These are phyloP conservation scores for Sporothrix protearum DNA, from an alignment of 2,329 filamentous ascomycete genomes.

Conservation along the genomic window DNA sequence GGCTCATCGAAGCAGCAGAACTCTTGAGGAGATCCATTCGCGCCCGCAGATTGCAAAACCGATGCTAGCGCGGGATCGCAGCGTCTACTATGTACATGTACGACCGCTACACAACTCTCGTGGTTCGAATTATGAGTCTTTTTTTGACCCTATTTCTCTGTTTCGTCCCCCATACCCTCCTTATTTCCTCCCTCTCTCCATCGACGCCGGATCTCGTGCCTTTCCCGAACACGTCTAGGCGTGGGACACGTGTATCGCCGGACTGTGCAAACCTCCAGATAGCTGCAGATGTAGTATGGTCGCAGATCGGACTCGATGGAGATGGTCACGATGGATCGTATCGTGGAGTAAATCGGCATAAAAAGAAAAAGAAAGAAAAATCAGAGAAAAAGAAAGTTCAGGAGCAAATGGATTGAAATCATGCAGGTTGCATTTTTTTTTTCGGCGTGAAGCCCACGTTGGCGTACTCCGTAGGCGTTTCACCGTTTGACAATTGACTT, in stretches of 20 bases:
- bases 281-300: neutral
- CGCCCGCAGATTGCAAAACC: neutral
- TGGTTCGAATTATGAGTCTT: neutral
- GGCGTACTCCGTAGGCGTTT: neutral
- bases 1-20: neutral
- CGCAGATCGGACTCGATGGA: neutral
- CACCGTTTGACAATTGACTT: neutral
- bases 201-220: neutral
- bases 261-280: neutral
- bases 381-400: neutral
- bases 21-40: neutral
- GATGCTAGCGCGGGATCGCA: neutral
- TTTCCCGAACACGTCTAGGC: conserved; percentile 1
- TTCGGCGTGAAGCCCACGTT: neutral
- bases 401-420: neutral
- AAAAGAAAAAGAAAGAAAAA: neutral
- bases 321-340: neutral
- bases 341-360: neutral
- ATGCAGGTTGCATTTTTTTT: neutral
- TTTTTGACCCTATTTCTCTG: neutral
- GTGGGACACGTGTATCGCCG: neutral
- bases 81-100: too few species aligned
- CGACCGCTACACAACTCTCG: neutral
- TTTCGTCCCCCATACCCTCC: neutral
- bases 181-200: neutral